Conservation (phyloP, 2,329 filamentous ascomycete species). For the Fusarium mangiferae region DNA sequence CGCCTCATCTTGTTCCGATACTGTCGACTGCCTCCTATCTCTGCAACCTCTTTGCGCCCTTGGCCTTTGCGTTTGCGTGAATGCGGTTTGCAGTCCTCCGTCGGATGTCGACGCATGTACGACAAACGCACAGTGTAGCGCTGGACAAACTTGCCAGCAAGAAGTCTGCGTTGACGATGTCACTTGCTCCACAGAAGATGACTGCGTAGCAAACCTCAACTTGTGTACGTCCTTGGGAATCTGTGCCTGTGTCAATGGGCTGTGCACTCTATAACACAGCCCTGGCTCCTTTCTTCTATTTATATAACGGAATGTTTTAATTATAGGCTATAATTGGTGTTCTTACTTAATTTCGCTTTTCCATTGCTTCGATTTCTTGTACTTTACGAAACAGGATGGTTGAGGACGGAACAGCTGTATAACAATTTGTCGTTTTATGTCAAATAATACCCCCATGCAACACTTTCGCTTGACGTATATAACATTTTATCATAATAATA, state of each 20-base stretch:
- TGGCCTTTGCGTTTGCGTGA: conserved; percentile 24
- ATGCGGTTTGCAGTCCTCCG: conserved; percentile 14
- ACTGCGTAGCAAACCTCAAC: background rate
- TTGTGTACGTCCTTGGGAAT: background rate
- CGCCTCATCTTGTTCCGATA: background rate
- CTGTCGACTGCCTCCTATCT: conserved; percentile 10
- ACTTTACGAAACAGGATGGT: background rate
- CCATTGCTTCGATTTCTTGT: background rate
- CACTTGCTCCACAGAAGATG: background rate
- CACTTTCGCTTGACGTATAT: background rate
- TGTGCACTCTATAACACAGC: background rate
- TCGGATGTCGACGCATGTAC: background rate
- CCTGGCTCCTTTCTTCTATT: background rate
- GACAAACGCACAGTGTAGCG: background rate
- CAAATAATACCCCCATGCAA: background rate
- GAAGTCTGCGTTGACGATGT: conserved; percentile 2
- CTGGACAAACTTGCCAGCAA: conserved; percentile 5
- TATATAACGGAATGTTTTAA: conserved; percentile 22
- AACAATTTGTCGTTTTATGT: background rate
- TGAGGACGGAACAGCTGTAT: background rate
- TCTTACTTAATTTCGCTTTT: background rate
- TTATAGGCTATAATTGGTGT: rapidly evolving
- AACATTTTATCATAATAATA: too few species aligned
- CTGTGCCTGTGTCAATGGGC: background rate
- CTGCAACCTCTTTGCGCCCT: conserved; percentile 9